These are phyloP conservation scores for Lentinus polychrous DNA, from an alignment of 1,284 basidiomycete species.

Conservation along the genomic window DNA sequence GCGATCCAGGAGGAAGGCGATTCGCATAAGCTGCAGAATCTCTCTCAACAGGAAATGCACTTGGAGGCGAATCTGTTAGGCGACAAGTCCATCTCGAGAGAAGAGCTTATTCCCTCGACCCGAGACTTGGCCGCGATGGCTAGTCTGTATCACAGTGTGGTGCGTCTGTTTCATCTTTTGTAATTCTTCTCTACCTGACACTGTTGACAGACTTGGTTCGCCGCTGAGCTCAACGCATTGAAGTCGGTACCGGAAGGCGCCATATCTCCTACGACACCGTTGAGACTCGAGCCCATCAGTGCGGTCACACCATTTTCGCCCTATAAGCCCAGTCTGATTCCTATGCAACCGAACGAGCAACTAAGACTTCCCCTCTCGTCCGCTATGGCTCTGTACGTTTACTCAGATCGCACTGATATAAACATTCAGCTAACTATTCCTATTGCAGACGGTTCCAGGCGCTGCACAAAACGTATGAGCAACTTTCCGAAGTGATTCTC, in stretches of 20 bases:
- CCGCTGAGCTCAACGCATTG: slow-evolving; percentile 57
- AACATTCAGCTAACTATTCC: slow-evolving; percentile 8
- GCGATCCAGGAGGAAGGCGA: slow-evolving; percentile 32
- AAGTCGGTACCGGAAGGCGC: slow-evolving; percentile 56
- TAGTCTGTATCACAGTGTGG: slow-evolving; percentile 81
- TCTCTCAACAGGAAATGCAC: slow-evolving; percentile 71
- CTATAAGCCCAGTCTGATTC: slow-evolving; percentile 34
- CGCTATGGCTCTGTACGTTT: slow-evolving; percentile 82
- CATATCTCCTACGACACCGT: slow-evolving; percentile 43
- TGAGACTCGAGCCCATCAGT: slow-evolving; percentile 41
- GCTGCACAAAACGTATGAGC: slow-evolving; percentile 83
- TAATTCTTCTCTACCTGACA: neutral
- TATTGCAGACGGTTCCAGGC: slow-evolving; percentile 78
- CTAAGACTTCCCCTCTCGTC: slow-evolving; percentile 72
- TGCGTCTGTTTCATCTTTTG: slow-evolving; percentile 45
- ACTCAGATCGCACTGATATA: slow-evolving; percentile 1
- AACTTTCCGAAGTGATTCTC: slow-evolving; percentile 81
- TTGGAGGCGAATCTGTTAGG: slow-evolving; percentile 65
- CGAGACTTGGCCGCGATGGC: slow-evolving; percentile 77
- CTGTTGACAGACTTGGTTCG: slow-evolving; percentile 69
- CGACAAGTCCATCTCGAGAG: slow-evolving; percentile 44
- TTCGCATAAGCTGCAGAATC: slow-evolving; percentile 38
- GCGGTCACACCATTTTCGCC: slow-evolving; percentile 45
- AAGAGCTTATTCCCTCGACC: slow-evolving; percentile 71
- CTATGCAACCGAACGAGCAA: slow-evolving; percentile 34